Evolutionary conservation across 2,329 filamentous ascomycete genomes (phyloP), one percentile per base, ranked within the genome.

Genomic region (Alternaria atra): DNA sequence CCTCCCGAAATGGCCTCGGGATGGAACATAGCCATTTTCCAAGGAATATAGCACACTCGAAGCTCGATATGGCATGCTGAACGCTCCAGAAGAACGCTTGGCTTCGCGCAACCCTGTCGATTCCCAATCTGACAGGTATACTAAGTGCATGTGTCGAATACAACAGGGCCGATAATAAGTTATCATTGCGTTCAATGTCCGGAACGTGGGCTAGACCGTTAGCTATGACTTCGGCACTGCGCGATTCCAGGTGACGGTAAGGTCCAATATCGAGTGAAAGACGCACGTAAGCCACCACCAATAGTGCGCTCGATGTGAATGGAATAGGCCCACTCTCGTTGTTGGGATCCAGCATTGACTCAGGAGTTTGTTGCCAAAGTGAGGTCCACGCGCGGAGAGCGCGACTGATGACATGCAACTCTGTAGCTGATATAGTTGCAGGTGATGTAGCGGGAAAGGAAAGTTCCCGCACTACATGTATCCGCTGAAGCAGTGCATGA

Each of bases 11-110:
- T 12, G 61, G 70, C 13, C 52, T 62, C 1, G 40, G 80, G 51
- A 61, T 72, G 67, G 39, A 73, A 59, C 44, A 84, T 4, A 76
- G 73, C 82, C 83, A 84, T 61, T 86, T 87, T 13, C 83, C 84
- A 0, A 87, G 72, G 3, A 87, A 73, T 0, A 87, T 80, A 0
- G 84, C 84, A 20, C 84, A 86, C 65, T 87, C 85, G 0, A 87
- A 76, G 1, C 83, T 83, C 4, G 83, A 85, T 0, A 87, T 76
- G 0, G 84, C 84, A 53, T 87, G 85, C n/a, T 86, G 79, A 2
- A 86, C 84, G 5, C 84, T 85, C 85, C 85, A 87, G 48, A 86
- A 84, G 44, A 86, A 84, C 0, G 84, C 84, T 52, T 87, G 84
- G 15, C 84, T 87, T 15, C 83, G 77, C 0, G 84, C 84, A 0